A percentile compares a stretch with the other conserved stretches of the same genome.
Conservation (phyloP, 2,329 filamentous ascomycete genomes). For the Colletotrichum kahawae region DNA sequence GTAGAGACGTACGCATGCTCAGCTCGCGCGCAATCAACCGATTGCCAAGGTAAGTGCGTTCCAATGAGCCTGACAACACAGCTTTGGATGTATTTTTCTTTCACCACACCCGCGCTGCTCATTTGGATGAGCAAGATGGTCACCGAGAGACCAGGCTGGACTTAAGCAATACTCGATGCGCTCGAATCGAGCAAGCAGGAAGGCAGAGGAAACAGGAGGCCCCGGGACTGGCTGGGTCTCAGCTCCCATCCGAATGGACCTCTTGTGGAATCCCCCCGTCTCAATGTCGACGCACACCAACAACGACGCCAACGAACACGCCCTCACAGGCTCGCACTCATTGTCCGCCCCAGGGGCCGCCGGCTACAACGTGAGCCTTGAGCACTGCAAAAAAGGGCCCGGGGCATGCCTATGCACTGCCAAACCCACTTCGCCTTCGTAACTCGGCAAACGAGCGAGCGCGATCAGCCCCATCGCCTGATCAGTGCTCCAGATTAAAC, state of each 20-base stretch:
- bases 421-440: conserved; percentile 13
- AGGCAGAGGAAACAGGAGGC: background rate
- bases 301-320: background rate
- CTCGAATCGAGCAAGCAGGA: background rate
- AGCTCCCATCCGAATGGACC: conserved; percentile 2
- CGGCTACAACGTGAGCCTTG: background rate
- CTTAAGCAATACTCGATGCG: background rate
- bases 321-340: background rate
- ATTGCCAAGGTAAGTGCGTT: background rate
- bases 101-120: background rate
- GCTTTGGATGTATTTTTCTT: conserved; percentile 7
- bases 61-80: background rate
- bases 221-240: background rate
- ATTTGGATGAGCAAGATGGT: background rate
- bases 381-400: background rate
- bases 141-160: background rate
- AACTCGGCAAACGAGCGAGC: conserved; percentile 20
- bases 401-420: background rate
- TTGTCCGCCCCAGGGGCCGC: background rate
- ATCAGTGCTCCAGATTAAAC: conserved; percentile 10
- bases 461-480: conserved; percentile 18
- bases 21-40: background rate
- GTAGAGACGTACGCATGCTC: background rate
- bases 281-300: background rate
- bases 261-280: background rate